Evolutionary conservation across 768 basidiomycete species (phyloP).

Genomic region (Austroboletus festivus): DNA sequence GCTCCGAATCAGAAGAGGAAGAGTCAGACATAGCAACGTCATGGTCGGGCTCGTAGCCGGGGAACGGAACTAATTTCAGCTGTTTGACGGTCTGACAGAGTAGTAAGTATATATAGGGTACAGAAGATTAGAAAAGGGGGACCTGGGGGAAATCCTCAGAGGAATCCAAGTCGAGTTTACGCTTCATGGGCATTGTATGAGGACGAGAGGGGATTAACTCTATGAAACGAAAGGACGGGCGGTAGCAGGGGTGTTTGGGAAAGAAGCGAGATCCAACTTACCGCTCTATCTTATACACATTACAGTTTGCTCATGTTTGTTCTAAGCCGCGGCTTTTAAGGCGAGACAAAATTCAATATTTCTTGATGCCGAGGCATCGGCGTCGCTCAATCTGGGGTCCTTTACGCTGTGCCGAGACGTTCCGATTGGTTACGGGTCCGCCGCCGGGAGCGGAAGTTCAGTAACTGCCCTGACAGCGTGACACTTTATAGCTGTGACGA

Average conservation of each 20-base stretch:
- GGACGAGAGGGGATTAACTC: conserved; percentile 7
- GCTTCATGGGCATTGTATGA: conserved; percentile 65
- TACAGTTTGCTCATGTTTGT: conserved; percentile 28
- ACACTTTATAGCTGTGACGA: conserved; percentile 16
- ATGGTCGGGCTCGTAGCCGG: conserved; percentile 56
- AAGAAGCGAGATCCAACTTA: conserved; percentile 17
- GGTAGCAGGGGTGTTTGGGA: conserved; percentile 21
- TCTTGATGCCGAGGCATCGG: conserved; percentile 15
- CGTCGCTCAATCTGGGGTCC: conserved; percentile 2
- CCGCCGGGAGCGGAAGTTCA: conserved; percentile 8
- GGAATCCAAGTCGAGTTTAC: conserved; percentile 64
- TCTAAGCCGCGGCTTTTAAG: conserved; percentile 22
- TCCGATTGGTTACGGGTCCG: conserved; percentile 28
- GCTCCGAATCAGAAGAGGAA: conserved; percentile 54
- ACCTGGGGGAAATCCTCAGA: conserved; percentile 54
- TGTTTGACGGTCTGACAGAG: conserved; percentile 56
- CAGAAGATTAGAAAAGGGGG: conserved; percentile 16
- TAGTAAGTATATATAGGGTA: conserved; percentile 15
- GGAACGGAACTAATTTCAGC: conserved; percentile 72
- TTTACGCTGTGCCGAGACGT: conserved; percentile 12
- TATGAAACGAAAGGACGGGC: conserved; percentile 1
- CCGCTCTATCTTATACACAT: conserved; percentile 32
- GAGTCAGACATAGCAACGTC: conserved; percentile 70
- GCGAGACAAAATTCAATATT: conserved; percentile 15
- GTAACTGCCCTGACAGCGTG: conserved; percentile 7